phyloP scores from a whole-genome alignment of 768 basidiomycete genomes.

The Trametes meyenii region DNA sequence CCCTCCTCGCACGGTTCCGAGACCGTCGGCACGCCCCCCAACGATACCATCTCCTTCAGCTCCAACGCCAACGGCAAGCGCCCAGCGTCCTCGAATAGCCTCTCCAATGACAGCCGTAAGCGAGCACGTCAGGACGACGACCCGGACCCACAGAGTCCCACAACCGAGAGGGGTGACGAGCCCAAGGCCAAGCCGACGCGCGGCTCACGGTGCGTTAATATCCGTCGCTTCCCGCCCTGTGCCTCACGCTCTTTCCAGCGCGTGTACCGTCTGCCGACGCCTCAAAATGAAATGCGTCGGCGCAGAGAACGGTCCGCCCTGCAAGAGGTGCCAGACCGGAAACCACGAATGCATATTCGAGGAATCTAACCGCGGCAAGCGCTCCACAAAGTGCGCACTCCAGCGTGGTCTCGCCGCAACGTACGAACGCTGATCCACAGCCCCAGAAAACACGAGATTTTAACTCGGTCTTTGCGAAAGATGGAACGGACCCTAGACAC shows the following conservation, averaged over 20 bases:
- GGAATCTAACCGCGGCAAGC: conserved; percentile 94
- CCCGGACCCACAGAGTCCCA: conserved; percentile 48
- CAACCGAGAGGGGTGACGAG: conserved; percentile 54
- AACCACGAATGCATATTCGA: conserved; percentile 95
- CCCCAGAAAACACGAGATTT: conserved; percentile 79
- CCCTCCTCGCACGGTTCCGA: conserved; percentile 83
- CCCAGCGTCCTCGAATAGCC: conserved; percentile 52
- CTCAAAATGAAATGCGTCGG: conserved; percentile 94
- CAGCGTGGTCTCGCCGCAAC: conserved; percentile 22
- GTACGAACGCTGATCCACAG: conserved; percentile 32
- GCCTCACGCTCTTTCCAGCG: conserved; percentile 48
- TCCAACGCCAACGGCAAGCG: conserved; percentile 66
- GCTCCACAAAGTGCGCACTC: conserved; percentile 70
- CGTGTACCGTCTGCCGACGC: conserved; percentile 89
- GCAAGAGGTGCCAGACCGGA: conserved; percentile 80
- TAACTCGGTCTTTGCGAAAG: conserved; percentile 80
- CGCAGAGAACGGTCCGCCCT: conserved; percentile 88
- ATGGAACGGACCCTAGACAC: conserved; percentile 95
- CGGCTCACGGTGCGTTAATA: conserved; percentile 68
- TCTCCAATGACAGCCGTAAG: conserved; percentile 50
- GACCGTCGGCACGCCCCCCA: conserved; percentile 71
- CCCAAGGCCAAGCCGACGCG: conserved; percentile 85
- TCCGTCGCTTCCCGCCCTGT: conserved; percentile 1
- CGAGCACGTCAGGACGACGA: conserved; percentile 59
- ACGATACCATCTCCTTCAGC: conserved; percentile 54